Evolutionary conservation across 1,284 basidiomycete species (phyloP), one percentile per base, ranked within the genome.

Genomic region (Nidula niveotomentosa): DNA sequence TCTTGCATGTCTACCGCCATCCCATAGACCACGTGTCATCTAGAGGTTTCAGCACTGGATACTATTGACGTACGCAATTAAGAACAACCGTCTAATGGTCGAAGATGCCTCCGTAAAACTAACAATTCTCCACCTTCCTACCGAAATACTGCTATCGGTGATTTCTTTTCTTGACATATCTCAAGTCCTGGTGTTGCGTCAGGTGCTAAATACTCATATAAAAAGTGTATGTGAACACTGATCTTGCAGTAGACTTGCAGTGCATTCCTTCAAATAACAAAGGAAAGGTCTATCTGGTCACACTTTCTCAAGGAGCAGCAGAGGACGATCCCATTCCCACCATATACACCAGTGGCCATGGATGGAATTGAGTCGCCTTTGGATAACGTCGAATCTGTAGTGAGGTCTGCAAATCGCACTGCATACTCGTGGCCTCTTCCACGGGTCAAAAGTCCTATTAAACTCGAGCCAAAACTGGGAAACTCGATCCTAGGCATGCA

Each of bases 401-500:
- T 63, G 9, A 54, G 56, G 41, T 49, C 54, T 7, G 58, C 58
- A 12, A 49, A 52, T 8, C 59, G 57, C 7, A 48, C 56, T 36
- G 54, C 56, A 4, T 53, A 61, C 8, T 33, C 54, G 10, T 71
- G 69, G 69, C 52, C 53, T 13, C 59, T 53, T 17, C 60, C 59
- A 12, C 60, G 69, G 34, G 30, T 12, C 9, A 37, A 47, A 23
- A 15, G 36, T n/a, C 56, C 58, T 15, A 43, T 54, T 8, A 51
- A 55, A 55, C 50, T 63, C 5, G 43, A 58, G 15, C 57, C 58
- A 2, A 52, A 41, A 33, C 30, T 51, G 8, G 62, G 60, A n/a
- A 52, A 55, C 5, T 53, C 60, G 10, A 51, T 77, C 6, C 48
- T 74, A 18, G 67, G 65, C 15, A 55, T 79, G 36, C 62, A 73